A percentile compares a stretch with the other conserved stretches of the same genome.
Conservation (phyloP, 257 asterid species). For the Jaltomata sinuosa region DNA sequence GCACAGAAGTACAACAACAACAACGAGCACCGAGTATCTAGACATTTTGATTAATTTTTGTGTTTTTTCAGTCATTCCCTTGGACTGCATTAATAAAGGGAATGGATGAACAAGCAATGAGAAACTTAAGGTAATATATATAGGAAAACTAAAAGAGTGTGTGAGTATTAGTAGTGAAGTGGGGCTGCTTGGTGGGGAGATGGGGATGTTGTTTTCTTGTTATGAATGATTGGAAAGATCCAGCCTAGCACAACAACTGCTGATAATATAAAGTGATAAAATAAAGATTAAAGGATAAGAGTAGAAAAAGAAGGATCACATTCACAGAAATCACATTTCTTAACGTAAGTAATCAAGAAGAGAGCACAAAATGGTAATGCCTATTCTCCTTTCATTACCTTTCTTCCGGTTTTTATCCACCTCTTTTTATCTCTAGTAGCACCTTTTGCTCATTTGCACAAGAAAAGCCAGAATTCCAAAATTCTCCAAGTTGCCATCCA, state of each 20-base stretch:
- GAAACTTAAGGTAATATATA: conserved; percentile 4
- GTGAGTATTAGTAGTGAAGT: not conserved
- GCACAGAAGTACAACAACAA: conserved; percentile 5
- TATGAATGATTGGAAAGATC: not conserved
- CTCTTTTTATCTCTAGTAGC: not conserved
- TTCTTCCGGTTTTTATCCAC: not conserved
- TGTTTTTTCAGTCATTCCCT: not conserved
- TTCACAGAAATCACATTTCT: not conserved
- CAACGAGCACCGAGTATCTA: not conserved
- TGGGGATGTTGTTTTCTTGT: not conserved
- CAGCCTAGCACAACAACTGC: not conserved
- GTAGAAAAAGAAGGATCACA: not conserved
- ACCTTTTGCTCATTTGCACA: not conserved
- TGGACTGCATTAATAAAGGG: not conserved
- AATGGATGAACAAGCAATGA: not conserved
- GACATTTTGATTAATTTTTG: not conserved
- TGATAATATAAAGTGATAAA: not conserved
- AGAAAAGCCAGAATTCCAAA: not conserved
- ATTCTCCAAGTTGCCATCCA: not conserved
- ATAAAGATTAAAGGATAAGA: not conserved
- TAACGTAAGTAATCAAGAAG: not conserved
- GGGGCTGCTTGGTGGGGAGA: not conserved
- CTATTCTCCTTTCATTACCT: not conserved
- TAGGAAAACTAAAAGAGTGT: not conserved
- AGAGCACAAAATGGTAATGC: not conserved